Evolutionary conservation across 2,329 filamentous ascomycete genomes (phyloP), one percentile per base, ranked within the genome.

Genomic region (Alternaria sp.): DNA sequence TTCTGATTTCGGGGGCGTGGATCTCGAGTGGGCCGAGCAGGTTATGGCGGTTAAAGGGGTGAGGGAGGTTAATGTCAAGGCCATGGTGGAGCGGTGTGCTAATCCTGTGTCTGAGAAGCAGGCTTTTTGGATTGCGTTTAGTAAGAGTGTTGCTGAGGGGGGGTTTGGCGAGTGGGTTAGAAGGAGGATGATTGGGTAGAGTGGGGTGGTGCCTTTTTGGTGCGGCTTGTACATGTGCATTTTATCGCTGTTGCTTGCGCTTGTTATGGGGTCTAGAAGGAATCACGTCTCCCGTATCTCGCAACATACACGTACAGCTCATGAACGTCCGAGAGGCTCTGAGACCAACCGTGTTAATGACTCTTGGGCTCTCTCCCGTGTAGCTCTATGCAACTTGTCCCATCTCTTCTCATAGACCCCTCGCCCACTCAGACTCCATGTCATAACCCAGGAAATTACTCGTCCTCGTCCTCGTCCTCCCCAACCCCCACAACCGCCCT

Each of bases 121-220:
- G 81, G 80, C 84, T 3, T 81, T 86, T 60, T 87, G 84, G 69
- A 83, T 86, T 2, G 82, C 85, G 24, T 85, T 89, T 62, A 88
- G 85, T 29, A 81, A 81, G 33, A 88, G 85, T 53, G 83, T 89
- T 17, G 83, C 54, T 14, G 69, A 87, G 61, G 81, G 74, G 6
- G 83, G 83, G 3, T 82, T 88, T 72, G 77, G 79, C 37, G 82
- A 85, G 57, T 88, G 83, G 72, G 69, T 88, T 60, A 74, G 70
- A 53, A 68, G 66, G 3, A 72, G 75, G 39, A 76, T 84, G 72
- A 50, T 74, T 17, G 37, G 5, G 2, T 40, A 40, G 21, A 17
- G n/a, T 17, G 17, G 17, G 17, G 17, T 17, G 17, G 17, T 17
- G 17, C 17, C 17, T 17, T 17, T 17, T 17, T 17, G 17, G 17